These are phyloP conservation scores for Fusarium austroafricanum DNA, from an alignment of 2,329 filamentous ascomycete genomes.

Conservation along the genomic window DNA sequence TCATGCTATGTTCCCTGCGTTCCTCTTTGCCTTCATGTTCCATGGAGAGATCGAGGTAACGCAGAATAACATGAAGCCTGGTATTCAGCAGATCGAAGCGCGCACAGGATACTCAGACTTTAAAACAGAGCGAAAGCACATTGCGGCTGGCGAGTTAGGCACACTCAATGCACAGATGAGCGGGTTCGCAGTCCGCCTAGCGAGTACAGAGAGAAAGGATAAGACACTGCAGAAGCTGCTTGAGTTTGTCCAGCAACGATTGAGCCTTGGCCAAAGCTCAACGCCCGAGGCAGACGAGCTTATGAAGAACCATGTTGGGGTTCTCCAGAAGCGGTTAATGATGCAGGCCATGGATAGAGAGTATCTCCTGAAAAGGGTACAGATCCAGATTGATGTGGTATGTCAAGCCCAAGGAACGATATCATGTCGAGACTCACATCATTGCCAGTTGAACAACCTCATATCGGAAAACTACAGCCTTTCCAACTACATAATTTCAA, in stretches of 20 bases:
- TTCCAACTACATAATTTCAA: slow-evolving; percentile 52
- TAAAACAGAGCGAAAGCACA: slow-evolving; percentile 43
- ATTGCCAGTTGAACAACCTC: slow-evolving; percentile 52
- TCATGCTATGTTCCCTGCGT: slow-evolving; percentile 52
- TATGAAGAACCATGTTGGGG: slow-evolving; percentile 44
- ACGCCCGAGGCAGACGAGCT: slow-evolving; percentile 29
- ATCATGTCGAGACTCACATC: slow-evolving; percentile 12
- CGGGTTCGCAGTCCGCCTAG: slow-evolving; percentile 52
- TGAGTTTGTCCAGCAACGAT: slow-evolving; percentile 44
- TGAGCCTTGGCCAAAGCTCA: background rate
- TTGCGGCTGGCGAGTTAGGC: slow-evolving; percentile 47
- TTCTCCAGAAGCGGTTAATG: slow-evolving; percentile 49
- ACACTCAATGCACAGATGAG: slow-evolving; percentile 51
- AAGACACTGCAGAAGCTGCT: slow-evolving; percentile 51
- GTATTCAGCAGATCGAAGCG: slow-evolving; percentile 51
- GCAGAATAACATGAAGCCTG: slow-evolving; percentile 48
- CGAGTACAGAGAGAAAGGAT: slow-evolving; percentile 53
- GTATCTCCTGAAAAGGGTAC: slow-evolving; percentile 52
- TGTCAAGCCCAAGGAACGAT: slow-evolving; percentile 13
- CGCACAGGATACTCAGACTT: slow-evolving; percentile 53
- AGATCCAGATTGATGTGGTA: slow-evolving; percentile 56
- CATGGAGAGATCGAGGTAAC: slow-evolving; percentile 50
- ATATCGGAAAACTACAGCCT: slow-evolving; percentile 54
- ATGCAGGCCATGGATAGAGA: slow-evolving; percentile 54
- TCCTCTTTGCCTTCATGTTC: slow-evolving; percentile 51